Percentiles rank a stretch among this genome's conserved stretches.
These are phyloP conservation scores for Euclidium syriacum DNA, from an alignment of 345 rosid species.

Conservation along the genomic window DNA sequence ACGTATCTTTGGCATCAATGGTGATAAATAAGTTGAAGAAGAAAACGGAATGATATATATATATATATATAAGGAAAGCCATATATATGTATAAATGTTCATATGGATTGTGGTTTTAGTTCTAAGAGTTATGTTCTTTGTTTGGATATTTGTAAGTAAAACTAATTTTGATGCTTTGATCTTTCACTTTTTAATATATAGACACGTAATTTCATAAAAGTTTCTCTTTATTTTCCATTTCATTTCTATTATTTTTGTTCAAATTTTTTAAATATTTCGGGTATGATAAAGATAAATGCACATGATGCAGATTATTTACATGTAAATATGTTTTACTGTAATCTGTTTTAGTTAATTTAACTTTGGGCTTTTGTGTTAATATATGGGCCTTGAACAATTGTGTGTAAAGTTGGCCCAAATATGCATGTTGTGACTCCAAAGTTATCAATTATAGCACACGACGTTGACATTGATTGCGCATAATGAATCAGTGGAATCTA, in stretches of 20 bases:
- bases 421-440: background rate
- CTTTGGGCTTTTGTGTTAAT: background rate
- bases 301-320: no score
- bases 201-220: conserved; percentile 4
- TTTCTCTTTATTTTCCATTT: background rate
- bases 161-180: conserved; percentile 20
- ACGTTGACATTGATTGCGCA: background rate
- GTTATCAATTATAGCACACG: background rate
- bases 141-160: conserved; percentile 27
- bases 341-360: background rate
- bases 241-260: no score
- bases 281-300: no score
- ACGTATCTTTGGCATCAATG: conserved; percentile 96
- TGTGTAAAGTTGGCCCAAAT: background rate
- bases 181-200: background rate
- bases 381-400: conserved; percentile 2
- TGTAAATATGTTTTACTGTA: no score
- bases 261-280: no score
- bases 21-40: conserved; percentile 43
- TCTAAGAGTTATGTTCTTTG: background rate
- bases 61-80: background rate
- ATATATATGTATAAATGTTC: conserved; percentile 19
- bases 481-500: background rate
- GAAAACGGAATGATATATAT: background rate
- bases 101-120: conserved; percentile 12